A percentile compares a stretch with the other conserved stretches of the same genome.
Evolutionary conservation across 1,284 basidiomycete genomes (phyloP).

Genomic region (Sporisorium iseilematis-ciliati): DNA sequence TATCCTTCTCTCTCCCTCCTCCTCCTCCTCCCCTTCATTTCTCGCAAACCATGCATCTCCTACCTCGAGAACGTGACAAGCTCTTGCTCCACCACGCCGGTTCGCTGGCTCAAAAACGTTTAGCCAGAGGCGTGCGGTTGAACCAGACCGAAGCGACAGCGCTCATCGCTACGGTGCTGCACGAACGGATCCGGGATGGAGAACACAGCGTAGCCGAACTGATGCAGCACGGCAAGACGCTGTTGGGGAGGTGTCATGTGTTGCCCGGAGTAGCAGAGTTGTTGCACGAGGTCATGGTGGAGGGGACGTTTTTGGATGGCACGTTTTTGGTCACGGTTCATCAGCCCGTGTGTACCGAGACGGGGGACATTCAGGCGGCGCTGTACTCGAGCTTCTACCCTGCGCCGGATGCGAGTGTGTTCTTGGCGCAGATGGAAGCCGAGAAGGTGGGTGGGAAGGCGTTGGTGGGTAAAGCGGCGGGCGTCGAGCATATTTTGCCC

Average conservation of each 20-base stretch:
- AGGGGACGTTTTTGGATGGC: conserved; percentile 66
- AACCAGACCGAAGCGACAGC: conserved; percentile 90
- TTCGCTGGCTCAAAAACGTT: conserved; percentile 87
- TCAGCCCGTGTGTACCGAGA: conserved; percentile 82
- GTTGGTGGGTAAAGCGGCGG: conserved; percentile 4
- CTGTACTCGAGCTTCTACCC: conserved; percentile 94
- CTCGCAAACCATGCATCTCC: conserved; percentile 60
- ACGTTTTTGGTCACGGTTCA: conserved; percentile 73
- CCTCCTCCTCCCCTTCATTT: neutral
- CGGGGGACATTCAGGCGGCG: conserved; percentile 82
- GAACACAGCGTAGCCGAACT: conserved; percentile 85
- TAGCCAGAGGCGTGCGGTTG: conserved; percentile 87
- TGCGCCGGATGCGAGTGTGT: conserved; percentile 76
- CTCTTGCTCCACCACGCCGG: conserved; percentile 63
- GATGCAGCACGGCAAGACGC: conserved; percentile 80
- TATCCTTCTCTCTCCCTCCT: neutral
- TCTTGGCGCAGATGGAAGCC: conserved; percentile 11
- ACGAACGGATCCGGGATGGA: conserved; percentile 96
- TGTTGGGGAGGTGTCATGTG: conserved; percentile 92
- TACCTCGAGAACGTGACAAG: conserved; percentile 68
- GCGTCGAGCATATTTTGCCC: conserved; percentile 39
- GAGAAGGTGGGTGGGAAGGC: neutral
- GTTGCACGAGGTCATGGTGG: conserved; percentile 69
- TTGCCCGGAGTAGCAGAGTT: conserved; percentile 75
- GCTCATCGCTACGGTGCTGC: conserved; percentile 88